phyloP scores from a whole-genome alignment of 108 stramenopile genomes.

The Cyclotella cryptica region DNA sequence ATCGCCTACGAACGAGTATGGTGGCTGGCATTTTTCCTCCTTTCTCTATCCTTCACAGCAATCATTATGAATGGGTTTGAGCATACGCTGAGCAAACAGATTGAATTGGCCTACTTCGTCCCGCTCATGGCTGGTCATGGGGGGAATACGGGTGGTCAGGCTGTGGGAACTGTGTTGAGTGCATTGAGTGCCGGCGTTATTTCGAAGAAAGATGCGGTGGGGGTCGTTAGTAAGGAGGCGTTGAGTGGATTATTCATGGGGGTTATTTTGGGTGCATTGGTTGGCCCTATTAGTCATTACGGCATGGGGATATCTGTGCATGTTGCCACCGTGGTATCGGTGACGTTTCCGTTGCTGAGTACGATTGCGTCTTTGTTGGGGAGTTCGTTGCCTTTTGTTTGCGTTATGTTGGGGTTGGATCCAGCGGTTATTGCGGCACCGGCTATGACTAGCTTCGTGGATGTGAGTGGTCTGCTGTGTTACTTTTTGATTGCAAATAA shows the following conservation, averaged over 20 bases:
- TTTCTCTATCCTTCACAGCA: slow-evolving; percentile 79
- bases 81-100: slow-evolving; percentile 84
- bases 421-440: slow-evolving; percentile 89
- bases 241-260: slow-evolving; percentile 77
- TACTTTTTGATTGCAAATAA: slow-evolving; percentile 89
- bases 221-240: slow-evolving; percentile 75
- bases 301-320: slow-evolving; percentile 84
- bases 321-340: slow-evolving; percentile 75
- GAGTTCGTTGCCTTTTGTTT: slow-evolving; percentile 79
- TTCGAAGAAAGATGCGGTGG: slow-evolving; percentile 63
- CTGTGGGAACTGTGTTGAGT: slow-evolving; percentile 85
- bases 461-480: slow-evolving; percentile 82
- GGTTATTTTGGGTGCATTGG: slow-evolving; percentile 62
- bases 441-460: slow-evolving; percentile 93
- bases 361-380: slow-evolving; percentile 85
- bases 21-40: slow-evolving; percentile 85
- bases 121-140: slow-evolving; percentile 91
- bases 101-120: slow-evolving; percentile 91
- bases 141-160: slow-evolving; percentile 91
- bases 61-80: slow-evolving; percentile 92
- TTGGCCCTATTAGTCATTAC: slow-evolving; percentile 77
- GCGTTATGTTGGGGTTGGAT: slow-evolving; percentile 75
- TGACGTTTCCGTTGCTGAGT: slow-evolving; percentile 80
- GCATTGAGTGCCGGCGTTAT: slow-evolving; percentile 76
- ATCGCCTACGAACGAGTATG: slow-evolving; percentile 76